Evolutionary conservation across 805 yeast genomes (phyloP), one percentile per base, ranked within the genome.

Genomic region (Starmerella sp.): DNA sequence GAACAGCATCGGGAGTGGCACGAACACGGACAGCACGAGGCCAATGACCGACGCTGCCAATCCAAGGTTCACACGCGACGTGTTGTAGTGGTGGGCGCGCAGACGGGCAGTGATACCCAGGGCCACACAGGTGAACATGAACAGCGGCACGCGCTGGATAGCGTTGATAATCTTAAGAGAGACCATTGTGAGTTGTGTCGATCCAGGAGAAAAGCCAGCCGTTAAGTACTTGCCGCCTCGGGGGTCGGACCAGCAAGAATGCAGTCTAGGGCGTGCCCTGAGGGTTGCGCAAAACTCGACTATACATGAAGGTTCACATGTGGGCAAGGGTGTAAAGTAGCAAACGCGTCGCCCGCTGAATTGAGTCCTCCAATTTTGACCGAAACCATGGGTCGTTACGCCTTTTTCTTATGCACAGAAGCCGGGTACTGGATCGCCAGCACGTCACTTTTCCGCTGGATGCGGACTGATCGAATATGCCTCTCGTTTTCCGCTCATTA

Each of bases 101-200:
- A 59, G 51, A 36, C 53, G 57, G 45, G 52, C 96, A 60, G 93
- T 79, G 65, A 91, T 76, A 69, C 96, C 98, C 57, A 93, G 79
- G 53, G 82, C 78, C 65, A 93, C 80, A 55, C 82, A 82, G 59
- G 86, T 76, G 72, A 86, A 82, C 63, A 79, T 73, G 66, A 89
- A 86, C 76, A 87, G 83, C 52, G 81, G 63, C 46, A 70, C 74
- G 76, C 97, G 85, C 65, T 87, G 77, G 60, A 42, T 36, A 7
- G 41, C 41, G 47, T 59, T 57, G 36, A 50, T 13, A 17, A 17
- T 6, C 28, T 37, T 28, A 9, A 52, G 29, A 3, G 53, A 14
- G 9, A 54, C 39, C 49, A 46, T 46, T 14, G 14, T 44, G 38
- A 32, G 14, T 14, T 7, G n/a, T 14, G 15, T 6, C 7, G 9